Evolutionary conservation across 1,284 basidiomycete genomes (phyloP), one percentile per base, ranked within the genome.

Genomic region (Malassezia restricta): DNA sequence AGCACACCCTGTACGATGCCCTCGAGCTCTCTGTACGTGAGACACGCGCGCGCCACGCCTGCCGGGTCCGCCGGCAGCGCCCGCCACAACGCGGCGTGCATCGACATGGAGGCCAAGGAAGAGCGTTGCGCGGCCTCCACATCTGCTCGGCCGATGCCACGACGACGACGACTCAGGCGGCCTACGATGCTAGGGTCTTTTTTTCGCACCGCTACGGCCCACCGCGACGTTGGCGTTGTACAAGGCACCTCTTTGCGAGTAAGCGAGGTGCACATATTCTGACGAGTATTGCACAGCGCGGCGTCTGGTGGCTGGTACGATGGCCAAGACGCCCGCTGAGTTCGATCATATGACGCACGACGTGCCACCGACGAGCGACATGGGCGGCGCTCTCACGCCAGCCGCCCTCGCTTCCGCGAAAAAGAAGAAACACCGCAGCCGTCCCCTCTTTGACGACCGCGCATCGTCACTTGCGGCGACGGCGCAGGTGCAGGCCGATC

Each of bases 401-500:
- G 33, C 33, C 11, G 33, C 33, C 33, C 35, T 47, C 8, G 15
- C 44, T 27, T 9, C 39, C 39, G 29, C 45, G 32, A 55, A 55
- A 37, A 54, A 54, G 47, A 54, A 54, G 40, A 49, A 49, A 40
- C 31, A 37, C n/a, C 43, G 49, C 30, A 33, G 51, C 27, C 20
- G 37, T 24, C n/a, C n/a, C 3, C 14, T 38, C 7, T 17, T 44
- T 12, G 47, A 53, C 37, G 41, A 43, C 35, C 27, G 24, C 15
- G 47, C 47, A 7, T 38, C 48, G 40, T 32, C 62, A 39, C 57
- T 61, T 17, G 61, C 62, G 6, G 64, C 68, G 8, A 55, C 65
- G 38, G 64, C 65, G 8, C 64, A 68, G 54, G 68, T 66, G 3
- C 69, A 71, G 56, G 64, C 67, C 0, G 68, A 72, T 51, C 61